Conservation (phyloP, 176 grass and related monocot species). For the Triticum turgidum region DNA sequence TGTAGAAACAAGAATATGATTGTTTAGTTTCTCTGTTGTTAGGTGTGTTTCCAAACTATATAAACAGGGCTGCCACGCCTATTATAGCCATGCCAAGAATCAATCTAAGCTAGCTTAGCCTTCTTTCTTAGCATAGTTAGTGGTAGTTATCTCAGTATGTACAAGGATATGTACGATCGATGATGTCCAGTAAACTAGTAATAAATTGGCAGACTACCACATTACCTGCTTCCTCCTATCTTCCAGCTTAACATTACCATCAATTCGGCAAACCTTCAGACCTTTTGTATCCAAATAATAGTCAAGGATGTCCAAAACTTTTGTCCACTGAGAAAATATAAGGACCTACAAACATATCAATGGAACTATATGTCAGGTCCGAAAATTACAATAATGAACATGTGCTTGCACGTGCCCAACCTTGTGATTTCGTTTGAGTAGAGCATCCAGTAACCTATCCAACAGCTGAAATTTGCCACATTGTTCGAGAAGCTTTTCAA, state of each 20-base stretch:
- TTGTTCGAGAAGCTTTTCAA: conserved; percentile 71
- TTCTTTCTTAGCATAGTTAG: background rate
- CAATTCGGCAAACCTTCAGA: conserved; percentile 77
- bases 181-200: conserved; percentile 4
- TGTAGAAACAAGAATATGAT: background rate
- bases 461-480: conserved; percentile 86
- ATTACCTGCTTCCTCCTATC: conserved; percentile 80
- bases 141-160: background rate
- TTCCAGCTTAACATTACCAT: conserved; percentile 76
- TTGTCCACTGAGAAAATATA: conserved; percentile 96
- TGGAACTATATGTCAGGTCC: conserved; percentile 23
- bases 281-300: conserved; percentile 79
- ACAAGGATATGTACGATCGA: background rate
- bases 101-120: background rate
- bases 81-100: background rate
- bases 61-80: background rate
- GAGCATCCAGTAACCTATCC: conserved; percentile 60
- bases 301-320: conserved; percentile 82
- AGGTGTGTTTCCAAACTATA: background rate
- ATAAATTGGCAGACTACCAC: conserved; percentile 11
- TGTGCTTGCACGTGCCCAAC: conserved; percentile 22
- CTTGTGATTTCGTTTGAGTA: conserved; percentile 77
- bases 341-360: conserved; percentile 60
- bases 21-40: background rate
- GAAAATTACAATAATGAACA: background rate